These are phyloP conservation scores for Phaeotremella fagi DNA, from an alignment of 768 basidiomycete species.

Conservation along the genomic window DNA sequence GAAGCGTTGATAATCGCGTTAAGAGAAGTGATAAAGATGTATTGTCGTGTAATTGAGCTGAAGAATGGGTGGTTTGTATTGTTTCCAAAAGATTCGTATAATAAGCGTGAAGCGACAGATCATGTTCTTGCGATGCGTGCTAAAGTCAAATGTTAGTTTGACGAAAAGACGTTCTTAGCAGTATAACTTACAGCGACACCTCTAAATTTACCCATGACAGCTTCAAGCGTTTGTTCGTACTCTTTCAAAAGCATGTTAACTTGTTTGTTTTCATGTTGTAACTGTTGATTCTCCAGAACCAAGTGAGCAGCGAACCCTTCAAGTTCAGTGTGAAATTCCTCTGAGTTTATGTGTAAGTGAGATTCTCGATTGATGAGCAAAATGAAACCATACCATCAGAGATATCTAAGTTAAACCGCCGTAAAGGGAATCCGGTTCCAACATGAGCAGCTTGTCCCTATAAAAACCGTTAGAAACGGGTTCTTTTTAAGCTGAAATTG, in stretches of 20 bases:
- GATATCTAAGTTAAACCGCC: slow-evolving; percentile 82
- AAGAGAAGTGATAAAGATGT: slow-evolving; percentile 63
- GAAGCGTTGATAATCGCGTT: slow-evolving; percentile 63
- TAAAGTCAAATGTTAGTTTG: slow-evolving; percentile 43
- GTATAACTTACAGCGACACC: slow-evolving; percentile 69
- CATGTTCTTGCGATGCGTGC: slow-evolving; percentile 89
- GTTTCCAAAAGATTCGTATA: slow-evolving; percentile 71
- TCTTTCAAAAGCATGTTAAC: slow-evolving; percentile 82
- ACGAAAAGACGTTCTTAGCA: background rate
- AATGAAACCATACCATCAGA: slow-evolving; percentile 50
- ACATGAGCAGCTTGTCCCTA: slow-evolving; percentile 64
- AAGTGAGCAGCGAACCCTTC: slow-evolving; percentile 84
- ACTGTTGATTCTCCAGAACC: slow-evolving; percentile 86
- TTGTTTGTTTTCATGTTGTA: slow-evolving; percentile 94
- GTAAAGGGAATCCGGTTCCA: slow-evolving; percentile 68
- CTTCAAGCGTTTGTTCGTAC: slow-evolving; percentile 90
- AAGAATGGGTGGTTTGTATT: slow-evolving; percentile 45
- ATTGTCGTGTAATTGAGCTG: slow-evolving; percentile 53
- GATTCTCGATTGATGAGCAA: background rate
- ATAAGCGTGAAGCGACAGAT: slow-evolving; percentile 77
- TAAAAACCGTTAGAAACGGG: slow-evolving; percentile 50
- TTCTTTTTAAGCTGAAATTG: background rate
- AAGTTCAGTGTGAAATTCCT: slow-evolving; percentile 84
- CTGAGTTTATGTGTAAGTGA: slow-evolving; percentile 51
- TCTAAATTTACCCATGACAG: slow-evolving; percentile 93